Conservation (phyloP, 768 basidiomycete species). For the Lactarius quietus region DNA sequence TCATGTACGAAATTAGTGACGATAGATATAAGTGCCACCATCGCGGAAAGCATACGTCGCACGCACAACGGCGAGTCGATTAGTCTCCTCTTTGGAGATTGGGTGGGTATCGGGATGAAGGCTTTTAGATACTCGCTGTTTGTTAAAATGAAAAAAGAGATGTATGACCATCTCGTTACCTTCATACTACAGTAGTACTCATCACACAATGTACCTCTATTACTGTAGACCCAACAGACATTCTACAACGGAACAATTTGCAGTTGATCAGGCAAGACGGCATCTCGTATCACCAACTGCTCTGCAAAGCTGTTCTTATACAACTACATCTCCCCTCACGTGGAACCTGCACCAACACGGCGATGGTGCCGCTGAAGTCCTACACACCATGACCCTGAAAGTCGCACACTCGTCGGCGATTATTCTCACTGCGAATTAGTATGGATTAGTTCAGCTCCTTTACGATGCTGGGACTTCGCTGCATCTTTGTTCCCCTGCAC, state of each 20-base stretch:
- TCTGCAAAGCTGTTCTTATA: not conserved
- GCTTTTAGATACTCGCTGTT: not conserved
- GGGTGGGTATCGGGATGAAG: conserved; percentile 45
- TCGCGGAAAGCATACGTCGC: conserved; percentile 94
- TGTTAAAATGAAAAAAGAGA: not conserved
- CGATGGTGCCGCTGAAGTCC: too few species aligned
- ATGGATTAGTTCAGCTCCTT: too few species aligned
- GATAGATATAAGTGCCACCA: conserved; percentile 86
- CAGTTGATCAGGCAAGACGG: not conserved
- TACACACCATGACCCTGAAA: too few species aligned
- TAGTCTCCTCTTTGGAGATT: conserved; percentile 82
- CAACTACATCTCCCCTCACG: too few species aligned
- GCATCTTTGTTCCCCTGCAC: too few species aligned
- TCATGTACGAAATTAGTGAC: conserved; percentile 74
- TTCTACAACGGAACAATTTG: not conserved
- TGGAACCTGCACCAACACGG: not conserved
- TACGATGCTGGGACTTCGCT: too few species aligned
- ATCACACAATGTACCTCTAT: conserved; percentile 8
- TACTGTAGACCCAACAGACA: not conserved
- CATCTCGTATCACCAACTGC: not conserved
- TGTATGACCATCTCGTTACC: not conserved
- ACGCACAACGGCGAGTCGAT: conserved; percentile 95
- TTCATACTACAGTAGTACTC: not conserved
- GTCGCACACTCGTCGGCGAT: not conserved
- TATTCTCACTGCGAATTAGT: not conserved